Evolutionary conservation across 495 filamentous ascomycete genomes (phyloP), one percentile per base, ranked within the genome.

Genomic region (Talaromyces proteolyticus): DNA sequence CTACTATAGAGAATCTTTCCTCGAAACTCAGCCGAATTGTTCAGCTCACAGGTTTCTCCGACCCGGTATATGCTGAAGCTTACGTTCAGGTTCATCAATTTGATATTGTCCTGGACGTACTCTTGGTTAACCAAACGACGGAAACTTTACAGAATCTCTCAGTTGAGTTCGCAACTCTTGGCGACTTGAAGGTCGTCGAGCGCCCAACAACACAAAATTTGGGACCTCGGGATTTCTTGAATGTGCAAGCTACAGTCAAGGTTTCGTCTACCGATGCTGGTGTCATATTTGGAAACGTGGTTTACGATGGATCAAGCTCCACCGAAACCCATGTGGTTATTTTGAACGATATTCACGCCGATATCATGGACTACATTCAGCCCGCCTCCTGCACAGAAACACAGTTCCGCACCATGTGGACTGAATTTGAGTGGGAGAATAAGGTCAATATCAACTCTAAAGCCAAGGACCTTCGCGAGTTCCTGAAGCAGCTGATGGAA

Each of bases 341-440:
- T 56, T 81, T 99, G 42, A 97, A 97, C 66, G 94, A 99, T 64
- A 85, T 99, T 25, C 94, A 97, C 64, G 93, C 96, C 53, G 94
- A 99, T 64, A 97, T 99, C 59, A 99, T 99, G 94, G 94, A 99
- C 69, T 99, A 99, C 70, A 99, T 99, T 58, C 91, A 97, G 60
- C 94, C 94, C 6, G 94, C 93, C 11, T 79, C 89, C 38, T 99
- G 94, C 75, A 91, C 88, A 12, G 94, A 99, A 75, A 96, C 92
- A 26, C 90, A 97, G 62, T 99, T 99, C 84, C 81, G 94, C 29
- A 95, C 90, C 19, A 99, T 99, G 94, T 99, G 94, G 94, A 97
- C 94, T 25, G 94, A 99, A 61, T 99, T 99, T 54, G 94, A 99
- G 68, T 99, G 94, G 94, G 94, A 99, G 77, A 99, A 99, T 75